These are phyloP conservation scores for Euphorbia tirucalli DNA, from an alignment of 345 rosid species.

Conservation along the genomic window DNA sequence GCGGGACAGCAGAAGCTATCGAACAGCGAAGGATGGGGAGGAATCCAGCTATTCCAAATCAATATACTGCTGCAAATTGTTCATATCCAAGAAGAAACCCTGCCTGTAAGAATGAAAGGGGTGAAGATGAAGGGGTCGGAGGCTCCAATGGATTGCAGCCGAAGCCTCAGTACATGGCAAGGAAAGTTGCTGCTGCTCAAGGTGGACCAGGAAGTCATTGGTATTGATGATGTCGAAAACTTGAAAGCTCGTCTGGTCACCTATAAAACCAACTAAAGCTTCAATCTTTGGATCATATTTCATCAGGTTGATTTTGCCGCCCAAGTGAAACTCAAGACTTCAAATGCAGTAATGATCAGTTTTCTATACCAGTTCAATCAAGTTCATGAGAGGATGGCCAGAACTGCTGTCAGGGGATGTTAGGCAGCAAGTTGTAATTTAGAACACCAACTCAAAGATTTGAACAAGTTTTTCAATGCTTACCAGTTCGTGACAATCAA, in stretches of 20 bases:
- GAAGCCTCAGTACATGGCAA: slow-evolving; percentile 70
- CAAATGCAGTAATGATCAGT: slow-evolving; percentile 5
- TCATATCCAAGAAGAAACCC: slow-evolving; percentile 68
- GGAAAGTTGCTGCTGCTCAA: slow-evolving; percentile 85
- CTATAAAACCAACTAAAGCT: not conserved
- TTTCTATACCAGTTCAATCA: not conserved
- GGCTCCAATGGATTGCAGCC: slow-evolving; percentile 68
- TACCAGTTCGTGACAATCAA: slow-evolving; percentile 5
- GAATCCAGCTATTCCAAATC: slow-evolving; percentile 56
- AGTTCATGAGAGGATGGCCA: slow-evolving; percentile 14
- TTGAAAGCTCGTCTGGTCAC: slow-evolving; percentile 12
- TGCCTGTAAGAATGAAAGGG: slow-evolving; percentile 59
- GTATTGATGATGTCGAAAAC: slow-evolving; percentile 42
- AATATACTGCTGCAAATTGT: slow-evolving; percentile 41
- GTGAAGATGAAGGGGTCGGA: slow-evolving; percentile 65
- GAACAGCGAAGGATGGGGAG: slow-evolving; percentile 74
- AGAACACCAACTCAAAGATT: slow-evolving; percentile 25
- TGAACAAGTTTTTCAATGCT: slow-evolving; percentile 19
- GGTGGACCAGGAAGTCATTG: slow-evolving; percentile 68
- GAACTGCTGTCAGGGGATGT: not conserved
- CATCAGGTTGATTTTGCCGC: slow-evolving; percentile 9
- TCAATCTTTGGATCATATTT: not conserved
- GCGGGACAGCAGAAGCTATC: slow-evolving; percentile 63
- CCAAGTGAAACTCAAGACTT: slow-evolving; percentile 9
- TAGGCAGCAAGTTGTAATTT: slow-evolving; percentile 24